Percentiles rank a stretch among this genome's conserved stretches.
phyloP scores from a whole-genome alignment of 2,329 filamentous ascomycete genomes.

The Zarea fungicola region DNA sequence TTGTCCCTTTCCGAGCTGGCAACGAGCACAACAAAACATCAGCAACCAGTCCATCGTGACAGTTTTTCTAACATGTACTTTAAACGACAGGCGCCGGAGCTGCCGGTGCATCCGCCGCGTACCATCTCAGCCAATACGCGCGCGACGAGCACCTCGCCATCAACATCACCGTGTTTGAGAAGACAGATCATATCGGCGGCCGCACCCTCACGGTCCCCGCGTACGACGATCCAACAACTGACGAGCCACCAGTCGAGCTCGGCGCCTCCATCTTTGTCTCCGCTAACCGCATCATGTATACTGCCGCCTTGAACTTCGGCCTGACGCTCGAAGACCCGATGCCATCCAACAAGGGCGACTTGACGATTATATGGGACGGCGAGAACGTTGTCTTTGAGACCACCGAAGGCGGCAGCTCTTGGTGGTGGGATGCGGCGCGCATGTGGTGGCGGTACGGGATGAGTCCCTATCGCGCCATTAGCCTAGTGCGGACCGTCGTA shows the following conservation, averaged over 20 bases:
- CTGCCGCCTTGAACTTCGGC: conserved; percentile 66
- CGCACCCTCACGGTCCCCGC: conserved; percentile 80
- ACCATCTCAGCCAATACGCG: conserved; percentile 71
- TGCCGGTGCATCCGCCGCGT: conserved; percentile 80
- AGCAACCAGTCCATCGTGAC: background rate
- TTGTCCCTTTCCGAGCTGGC: conserved; percentile 8
- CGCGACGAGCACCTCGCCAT: conserved; percentile 52
- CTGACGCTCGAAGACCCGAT: conserved; percentile 50
- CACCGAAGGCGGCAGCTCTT: conserved; percentile 49
- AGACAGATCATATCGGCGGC: conserved; percentile 70
- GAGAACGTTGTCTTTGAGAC: conserved; percentile 64
- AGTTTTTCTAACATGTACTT: background rate
- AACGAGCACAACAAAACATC: background rate
- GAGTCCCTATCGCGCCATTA: conserved; percentile 68
- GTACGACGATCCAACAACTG: conserved; percentile 57
- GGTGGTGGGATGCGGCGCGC: conserved; percentile 77
- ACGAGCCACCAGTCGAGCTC: conserved; percentile 64
- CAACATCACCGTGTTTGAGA: conserved; percentile 87
- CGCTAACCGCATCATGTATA: conserved; percentile 75
- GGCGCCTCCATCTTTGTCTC: conserved; percentile 90
- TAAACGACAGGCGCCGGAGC: conserved; percentile 70
- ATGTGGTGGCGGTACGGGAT: conserved; percentile 81
- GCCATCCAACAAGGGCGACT: conserved; percentile 43
- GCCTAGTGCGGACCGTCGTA: conserved; percentile 66
- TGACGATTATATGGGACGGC: conserved; percentile 82